Evolutionary conservation across 2,329 filamentous ascomycete genomes (phyloP), one percentile per base, ranked within the genome.

Genomic region (Calonectria fujianensis): DNA sequence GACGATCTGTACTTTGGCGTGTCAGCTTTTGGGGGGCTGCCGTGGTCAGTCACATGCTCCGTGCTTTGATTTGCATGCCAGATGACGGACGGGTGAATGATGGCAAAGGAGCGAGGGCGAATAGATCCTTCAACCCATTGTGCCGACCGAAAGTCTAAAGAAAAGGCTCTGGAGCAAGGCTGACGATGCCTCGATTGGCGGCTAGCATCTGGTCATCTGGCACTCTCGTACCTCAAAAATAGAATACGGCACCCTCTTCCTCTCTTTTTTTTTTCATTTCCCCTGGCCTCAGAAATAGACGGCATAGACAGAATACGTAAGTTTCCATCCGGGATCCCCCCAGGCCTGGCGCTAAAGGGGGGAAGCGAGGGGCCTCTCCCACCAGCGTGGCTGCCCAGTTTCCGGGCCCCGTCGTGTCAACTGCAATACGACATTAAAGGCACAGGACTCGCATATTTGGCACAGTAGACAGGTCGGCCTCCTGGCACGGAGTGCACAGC

Each of bases 41-140:
- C 52, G 16, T 63, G 54, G 32, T 37, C 57, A 31, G 57, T 73
- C 71, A 73, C 71, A 73, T 73, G 65, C 65, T 64, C 65, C 41
- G 61, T 27, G 63, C 57, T 29, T 59, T 45, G 37, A 45, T 66
- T 64, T 68, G 41, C 63, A 68, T 68, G 64, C 50, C 51, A 52
- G 70, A 67, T 27, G 45, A 32, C 32, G 24, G 35, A 16, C 32
- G 41, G 16, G 37, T 18, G 41, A 50, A 41, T 29, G 24, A 31
- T 18, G 39, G 50, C 16, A 45, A 51, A 51, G 32, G 8, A 63
- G 24, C 14, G 24, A 39, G 13, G 13, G 16, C 35, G 57, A 63
- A 63, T 63, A 29, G 57, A 13, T 41, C 18, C 18, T 63, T 27
- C 35, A 41, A 41, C 9, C 32, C 35, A 29, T 20, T 18, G 54